These are phyloP conservation scores for Cladophialophora carrionii DNA, from an alignment of 2,329 filamentous ascomycete species.

Conservation along the genomic window DNA sequence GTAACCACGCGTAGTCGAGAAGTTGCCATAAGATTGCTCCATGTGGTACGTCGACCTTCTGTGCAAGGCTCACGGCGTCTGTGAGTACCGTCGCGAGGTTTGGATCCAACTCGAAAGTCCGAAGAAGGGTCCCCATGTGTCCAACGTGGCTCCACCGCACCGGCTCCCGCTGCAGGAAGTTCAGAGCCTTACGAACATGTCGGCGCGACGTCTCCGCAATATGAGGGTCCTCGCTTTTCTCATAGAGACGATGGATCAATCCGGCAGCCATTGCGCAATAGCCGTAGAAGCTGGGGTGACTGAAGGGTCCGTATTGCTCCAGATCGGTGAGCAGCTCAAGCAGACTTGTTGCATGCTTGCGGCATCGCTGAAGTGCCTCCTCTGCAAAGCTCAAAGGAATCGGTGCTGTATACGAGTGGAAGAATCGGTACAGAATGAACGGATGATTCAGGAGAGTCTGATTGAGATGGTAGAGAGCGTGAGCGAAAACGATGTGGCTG, in stretches of 20 bases:
- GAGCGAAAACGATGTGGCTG: slow-evolving; percentile 42
- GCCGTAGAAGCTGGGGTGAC: slow-evolving; percentile 43
- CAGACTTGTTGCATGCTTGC: slow-evolving; percentile 41
- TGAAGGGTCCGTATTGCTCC: slow-evolving; percentile 26
- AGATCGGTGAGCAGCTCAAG: slow-evolving; percentile 37
- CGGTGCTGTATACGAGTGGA: slow-evolving; percentile 39
- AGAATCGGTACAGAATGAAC: slow-evolving; percentile 41
- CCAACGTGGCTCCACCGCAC: slow-evolving; percentile 14
- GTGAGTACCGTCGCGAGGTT: slow-evolving; percentile 13
- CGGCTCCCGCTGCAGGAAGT: slow-evolving; percentile 11
- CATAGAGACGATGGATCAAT: slow-evolving; percentile 19
- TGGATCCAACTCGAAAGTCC: slow-evolving; percentile 12
- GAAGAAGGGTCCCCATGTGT: slow-evolving; percentile 22
- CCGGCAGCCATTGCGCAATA: slow-evolving; percentile 43
- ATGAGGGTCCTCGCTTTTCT: slow-evolving; percentile 4
- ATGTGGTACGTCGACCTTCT: slow-evolving; percentile 16
- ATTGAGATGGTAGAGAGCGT: slow-evolving; percentile 43
- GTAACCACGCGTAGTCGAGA: slow-evolving; percentile 25
- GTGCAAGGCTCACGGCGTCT: slow-evolving; percentile 13
- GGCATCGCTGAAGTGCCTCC: slow-evolving; percentile 39
- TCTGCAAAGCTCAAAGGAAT: slow-evolving; percentile 42
- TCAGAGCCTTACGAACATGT: background rate
- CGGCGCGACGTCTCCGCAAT: slow-evolving; percentile 8
- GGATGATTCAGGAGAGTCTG: slow-evolving; percentile 46
- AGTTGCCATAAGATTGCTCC: slow-evolving; percentile 22